Evolutionary conservation across 2,329 filamentous ascomycete genomes (phyloP), one percentile per base, ranked within the genome.

Genomic region (Pseudocercospora vitis): DNA sequence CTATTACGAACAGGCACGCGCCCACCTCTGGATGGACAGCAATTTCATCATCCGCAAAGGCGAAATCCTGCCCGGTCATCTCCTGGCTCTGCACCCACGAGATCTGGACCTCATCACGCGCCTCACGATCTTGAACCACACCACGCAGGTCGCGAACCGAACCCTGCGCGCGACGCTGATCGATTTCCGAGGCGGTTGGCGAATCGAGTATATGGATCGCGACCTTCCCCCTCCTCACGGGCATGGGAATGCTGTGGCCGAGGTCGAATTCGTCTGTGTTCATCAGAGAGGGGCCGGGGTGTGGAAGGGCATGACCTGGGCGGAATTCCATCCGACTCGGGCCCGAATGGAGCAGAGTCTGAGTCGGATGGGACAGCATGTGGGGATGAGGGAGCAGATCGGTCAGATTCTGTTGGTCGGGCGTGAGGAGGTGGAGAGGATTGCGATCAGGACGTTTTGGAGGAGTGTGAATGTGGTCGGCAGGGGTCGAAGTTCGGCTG

Each of bases 371-470:
- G 40, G 40, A 4, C 26, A 12, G 21, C 23, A 28, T 29, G 40
- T 24, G 1, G 6, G 5, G 2, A 45, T 45, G 40, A 45, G 29
- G 40, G 40, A 45, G 26, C 40, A 45, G 40, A 45, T 45, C 14
- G 8, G 12, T n/a, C 40, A 45, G 40, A 45, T 45, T 45, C 18
- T 45, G 23, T 28, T 45, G 40, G 40, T 45, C 12, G 40, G 40
- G 40, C 21, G 11, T 21, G 40, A 45, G 24, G 40, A 45, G 40
- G 40, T 45, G 3, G 29, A 45, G 40, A 45, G 40, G 40, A 45
- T 45, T 45, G 40, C 40, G 16, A 24, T 45, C 3, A 29, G 40
- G 40, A 45, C 40, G 2, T 45, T 45, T 45, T 45, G 40, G 40
- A 45, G 40, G 40, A 45, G 40, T 45, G 40, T 45, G 6, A 35